These are phyloP conservation scores for Spiraea crenata DNA, from an alignment of 331 rosid species.

Conservation along the genomic window DNA sequence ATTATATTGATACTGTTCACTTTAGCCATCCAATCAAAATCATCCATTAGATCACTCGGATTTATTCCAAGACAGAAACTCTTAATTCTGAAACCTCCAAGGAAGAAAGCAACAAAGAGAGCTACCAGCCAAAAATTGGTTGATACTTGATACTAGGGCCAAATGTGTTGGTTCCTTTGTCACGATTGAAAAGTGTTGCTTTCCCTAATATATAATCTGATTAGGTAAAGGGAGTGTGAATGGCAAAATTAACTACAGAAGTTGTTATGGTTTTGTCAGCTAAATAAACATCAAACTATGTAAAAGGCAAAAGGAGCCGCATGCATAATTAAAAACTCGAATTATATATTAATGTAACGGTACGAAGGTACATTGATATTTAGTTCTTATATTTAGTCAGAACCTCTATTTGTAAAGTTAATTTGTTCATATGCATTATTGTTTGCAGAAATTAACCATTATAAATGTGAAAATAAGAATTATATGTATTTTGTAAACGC, in stretches of 20 bases:
- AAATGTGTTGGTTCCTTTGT: background rate
- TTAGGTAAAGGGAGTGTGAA: background rate
- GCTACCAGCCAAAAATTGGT: background rate
- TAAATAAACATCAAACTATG: background rate
- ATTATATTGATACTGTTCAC: slow-evolving; percentile 8
- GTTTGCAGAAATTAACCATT: no score
- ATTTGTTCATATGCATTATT: no score
- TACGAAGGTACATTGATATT: no score
- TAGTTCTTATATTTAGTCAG: no score
- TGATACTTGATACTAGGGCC: background rate
- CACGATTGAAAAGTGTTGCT: background rate
- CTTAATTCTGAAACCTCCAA: slow-evolving; percentile 13
- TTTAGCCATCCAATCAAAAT: slow-evolving; percentile 18
- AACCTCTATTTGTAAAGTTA: no score
- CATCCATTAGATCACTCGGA: background rate
- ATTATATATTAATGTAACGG: no score
- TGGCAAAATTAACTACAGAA: background rate
- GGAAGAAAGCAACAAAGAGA: background rate
- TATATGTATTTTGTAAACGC: no score
- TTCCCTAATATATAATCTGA: background rate
- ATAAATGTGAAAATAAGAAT: no score
- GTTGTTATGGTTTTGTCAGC: slow-evolving; percentile 3
- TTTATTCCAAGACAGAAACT: background rate
- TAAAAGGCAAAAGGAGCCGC: no score
- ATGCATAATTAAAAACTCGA: no score